These are phyloP conservation scores for Westerdykella sp. DNA, from an alignment of 2,329 filamentous ascomycete species.

Conservation along the genomic window DNA sequence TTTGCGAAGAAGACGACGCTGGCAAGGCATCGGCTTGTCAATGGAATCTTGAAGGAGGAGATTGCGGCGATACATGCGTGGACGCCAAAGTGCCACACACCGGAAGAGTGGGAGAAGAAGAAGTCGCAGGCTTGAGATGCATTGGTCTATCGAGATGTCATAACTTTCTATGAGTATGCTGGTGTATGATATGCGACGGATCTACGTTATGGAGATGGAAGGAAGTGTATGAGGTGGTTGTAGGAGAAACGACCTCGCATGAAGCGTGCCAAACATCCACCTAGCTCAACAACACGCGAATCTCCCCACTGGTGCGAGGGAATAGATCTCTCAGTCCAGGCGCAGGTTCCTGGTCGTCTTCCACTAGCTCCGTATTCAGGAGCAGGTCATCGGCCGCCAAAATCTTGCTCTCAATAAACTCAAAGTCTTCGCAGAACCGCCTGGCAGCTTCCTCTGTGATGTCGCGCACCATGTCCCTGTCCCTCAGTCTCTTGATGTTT, in stretches of 20 bases:
- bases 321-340: conserved; percentile 50
- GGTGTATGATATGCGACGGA: too few species aligned
- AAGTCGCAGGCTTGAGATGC: conserved; percentile 33
- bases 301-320: conserved; percentile 59
- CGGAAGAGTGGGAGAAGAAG: conserved; percentile 77
- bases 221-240: too few species aligned
- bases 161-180: too few species aligned
- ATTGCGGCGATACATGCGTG: conserved; percentile 90
- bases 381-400: conserved; percentile 52
- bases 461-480: conserved; percentile 62
- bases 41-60: conserved; percentile 74
- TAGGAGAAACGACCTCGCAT: too few species aligned
- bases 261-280: neutral
- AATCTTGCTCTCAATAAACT: conserved; percentile 58
- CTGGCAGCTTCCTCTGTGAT: conserved; percentile 80
- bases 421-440: conserved; percentile 80
- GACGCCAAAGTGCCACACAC: conserved; percentile 90
- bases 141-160: too few species aligned
- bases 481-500: conserved; percentile 67
- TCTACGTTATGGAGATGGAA: too few species aligned
- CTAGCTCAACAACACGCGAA: conserved; percentile 57
- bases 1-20: conserved; percentile 58
- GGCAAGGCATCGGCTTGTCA: conserved; percentile 80
- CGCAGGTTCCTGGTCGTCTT: conserved; percentile 34
- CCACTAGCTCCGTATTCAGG: conserved; percentile 26